Evolutionary conservation across 805 yeast species (phyloP).

Genomic region (Nakazawaea wyomingensis): DNA sequence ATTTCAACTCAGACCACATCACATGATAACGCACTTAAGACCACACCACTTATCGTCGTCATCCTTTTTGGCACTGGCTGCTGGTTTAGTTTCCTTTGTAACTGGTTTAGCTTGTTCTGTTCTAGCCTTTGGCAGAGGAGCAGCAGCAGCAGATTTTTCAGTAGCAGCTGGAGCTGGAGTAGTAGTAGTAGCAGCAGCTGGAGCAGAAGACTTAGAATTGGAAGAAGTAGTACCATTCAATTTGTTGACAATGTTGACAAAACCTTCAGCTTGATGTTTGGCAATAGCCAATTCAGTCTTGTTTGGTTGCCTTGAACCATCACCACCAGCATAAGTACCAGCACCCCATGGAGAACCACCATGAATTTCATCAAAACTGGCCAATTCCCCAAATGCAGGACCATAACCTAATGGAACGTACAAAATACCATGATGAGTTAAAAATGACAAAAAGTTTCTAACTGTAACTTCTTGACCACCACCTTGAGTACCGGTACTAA

Average conservation of each 20-base stretch:
- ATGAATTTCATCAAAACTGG: conserved; percentile 60
- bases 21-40: conserved; percentile 6
- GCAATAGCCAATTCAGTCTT: conserved; percentile 63
- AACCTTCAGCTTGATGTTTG: conserved; percentile 58
- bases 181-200: too few relatives aligned
- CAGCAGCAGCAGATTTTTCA: conserved; percentile 1
- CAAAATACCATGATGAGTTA: conserved; percentile 73
- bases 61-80: background rate
- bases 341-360: conserved; percentile 91
- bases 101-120: conserved; percentile 4
- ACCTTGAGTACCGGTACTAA: conserved; percentile 66
- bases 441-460: conserved; percentile 49
- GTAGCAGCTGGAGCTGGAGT: background rate
- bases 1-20: too few relatives aligned
- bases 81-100: conserved; percentile 1
- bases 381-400: conserved; percentile 46
- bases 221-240: conserved; percentile 15
- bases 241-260: conserved; percentile 42
- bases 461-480: conserved; percentile 70
- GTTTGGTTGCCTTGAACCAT: conserved; percentile 68
- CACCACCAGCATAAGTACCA: conserved; percentile 69
- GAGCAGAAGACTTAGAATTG: background rate
- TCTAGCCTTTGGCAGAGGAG: conserved; percentile 4
- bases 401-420: conserved; percentile 75
- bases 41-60: conserved; percentile 5